Evolutionary conservation across 2,329 filamentous ascomycete genomes (phyloP).

Genomic region (Leptographium procerum): DNA sequence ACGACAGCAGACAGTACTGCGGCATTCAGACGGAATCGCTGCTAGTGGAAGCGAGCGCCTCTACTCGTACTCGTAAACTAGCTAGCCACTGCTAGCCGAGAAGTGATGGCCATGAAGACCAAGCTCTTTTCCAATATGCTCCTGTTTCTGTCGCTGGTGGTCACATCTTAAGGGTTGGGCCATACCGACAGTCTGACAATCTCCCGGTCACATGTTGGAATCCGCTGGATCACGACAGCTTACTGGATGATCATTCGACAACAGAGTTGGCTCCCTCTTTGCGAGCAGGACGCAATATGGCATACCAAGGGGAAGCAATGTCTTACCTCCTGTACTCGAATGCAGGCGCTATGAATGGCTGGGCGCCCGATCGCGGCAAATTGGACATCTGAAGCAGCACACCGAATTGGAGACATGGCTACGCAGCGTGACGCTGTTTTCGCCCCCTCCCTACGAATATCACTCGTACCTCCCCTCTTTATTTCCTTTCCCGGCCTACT

Average conservation of each 20-base stretch:
- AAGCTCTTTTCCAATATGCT: too few relatives aligned
- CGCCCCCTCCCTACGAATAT: not conserved
- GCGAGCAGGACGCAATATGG: not conserved
- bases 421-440: not conserved
- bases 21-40: not conserved
- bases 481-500: not conserved
- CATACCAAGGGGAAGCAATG: not conserved
- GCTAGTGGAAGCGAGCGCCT: not conserved
- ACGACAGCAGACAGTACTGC: not conserved
- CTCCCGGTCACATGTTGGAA: not conserved
- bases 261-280: not conserved
- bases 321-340: not conserved
- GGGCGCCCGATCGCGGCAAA: too few relatives aligned
- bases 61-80: too few relatives aligned
- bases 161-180: not conserved
- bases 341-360: not conserved
- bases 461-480: too few relatives aligned
- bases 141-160: not conserved
- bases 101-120: too few relatives aligned
- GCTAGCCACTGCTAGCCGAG: not conserved
- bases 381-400: too few relatives aligned
- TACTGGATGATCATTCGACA: not conserved
- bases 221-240: not conserved
- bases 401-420: not conserved
- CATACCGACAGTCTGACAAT: not conserved